Evolutionary conservation across 768 basidiomycete species (phyloP), one percentile per base, ranked within the genome.

Genomic region (Filobasidium floriforme): DNA sequence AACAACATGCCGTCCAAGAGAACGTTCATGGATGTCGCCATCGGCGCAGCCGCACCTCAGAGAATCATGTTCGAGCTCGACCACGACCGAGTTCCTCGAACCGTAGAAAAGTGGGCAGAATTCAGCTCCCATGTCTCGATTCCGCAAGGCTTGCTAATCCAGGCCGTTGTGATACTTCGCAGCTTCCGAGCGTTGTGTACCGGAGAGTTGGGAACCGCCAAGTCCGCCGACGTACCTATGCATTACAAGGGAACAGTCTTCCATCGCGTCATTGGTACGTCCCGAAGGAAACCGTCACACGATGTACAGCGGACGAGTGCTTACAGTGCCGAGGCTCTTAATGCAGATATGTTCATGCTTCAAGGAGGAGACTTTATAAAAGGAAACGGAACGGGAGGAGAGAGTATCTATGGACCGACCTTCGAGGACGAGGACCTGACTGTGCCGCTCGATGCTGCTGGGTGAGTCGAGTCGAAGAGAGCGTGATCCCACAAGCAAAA

Each of bases 171-270:
- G 94, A 96, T 79, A 88, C 90, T 84, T 78, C 77, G 85, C 80
- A 93, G 90, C 79, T 93, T 93, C 76, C 85, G 91, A 52, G 85
- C 86, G 2, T 80, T 94, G 61, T 90, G 89, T 75, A 93, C 90
- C 0, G 92, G 92, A 10, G 89, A 91, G 76, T 86, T 85, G 72
- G 92, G 91, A 5, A 71, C 87, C 7, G 89, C 89, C 0, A 76
- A 82, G 0, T 49, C 46, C 3, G 75, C 85, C 1, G 83, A 86
- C n/a, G 77, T 85, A 11, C 87, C 89, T 7, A 81, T 93, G 5
- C 88, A 87, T 80, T 92, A 90, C 83, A 91, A 89, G 79, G 85
- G 85, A 72, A 84, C 83, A 69, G 85, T 85, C 49, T 82, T 90
- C 14, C 91, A 92, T 73, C 82, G 91, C 29, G 86, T 88, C 41